Evolutionary conservation across 352 stramenopile species (phyloP).

Genomic region (Lagenidium sp.): DNA sequence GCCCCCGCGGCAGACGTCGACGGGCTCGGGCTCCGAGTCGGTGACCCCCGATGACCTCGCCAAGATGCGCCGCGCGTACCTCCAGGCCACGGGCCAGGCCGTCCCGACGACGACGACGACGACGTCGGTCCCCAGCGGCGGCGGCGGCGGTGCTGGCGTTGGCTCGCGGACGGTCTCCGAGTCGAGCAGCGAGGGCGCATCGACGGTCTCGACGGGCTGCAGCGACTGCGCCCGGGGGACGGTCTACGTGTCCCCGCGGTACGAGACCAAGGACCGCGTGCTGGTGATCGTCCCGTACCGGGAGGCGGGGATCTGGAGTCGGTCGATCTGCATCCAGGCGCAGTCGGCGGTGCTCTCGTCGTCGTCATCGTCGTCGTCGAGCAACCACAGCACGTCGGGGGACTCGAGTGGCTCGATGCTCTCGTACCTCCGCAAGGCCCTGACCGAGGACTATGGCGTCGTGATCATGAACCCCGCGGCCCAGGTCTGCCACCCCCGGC

Average conservation of each 20-base stretch:
- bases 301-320: slow-evolving; percentile 78
- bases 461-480: slow-evolving; percentile 77
- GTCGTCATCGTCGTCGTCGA: no score
- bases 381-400: no score
- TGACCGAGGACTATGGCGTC: slow-evolving; percentile 76
- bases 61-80: slow-evolving; percentile 4
- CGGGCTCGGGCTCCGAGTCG: not conserved
- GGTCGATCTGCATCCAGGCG: slow-evolving; percentile 78
- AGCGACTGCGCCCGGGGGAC: slow-evolving; percentile 55
- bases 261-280: slow-evolving; percentile 48
- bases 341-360: no score
- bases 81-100: slow-evolving; percentile 3
- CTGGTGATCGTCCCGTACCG: slow-evolving; percentile 81
- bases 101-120: not conserved
- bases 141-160: no score
- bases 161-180: slow-evolving; percentile 6
- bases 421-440: slow-evolving; percentile 67
- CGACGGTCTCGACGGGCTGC: slow-evolving; percentile 15
- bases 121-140: no score
- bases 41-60: slow-evolving; percentile 2
- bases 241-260: slow-evolving; percentile 54
- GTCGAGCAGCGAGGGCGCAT: slow-evolving; percentile 2
- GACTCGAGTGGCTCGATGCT: slow-evolving; percentile 73
- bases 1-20: not conserved
- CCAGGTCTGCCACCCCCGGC: slow-evolving; percentile 58